Base-by-base conservation (phyloP, 306 rosid genomes). In the Lithocarpus polystachyus region DNA sequence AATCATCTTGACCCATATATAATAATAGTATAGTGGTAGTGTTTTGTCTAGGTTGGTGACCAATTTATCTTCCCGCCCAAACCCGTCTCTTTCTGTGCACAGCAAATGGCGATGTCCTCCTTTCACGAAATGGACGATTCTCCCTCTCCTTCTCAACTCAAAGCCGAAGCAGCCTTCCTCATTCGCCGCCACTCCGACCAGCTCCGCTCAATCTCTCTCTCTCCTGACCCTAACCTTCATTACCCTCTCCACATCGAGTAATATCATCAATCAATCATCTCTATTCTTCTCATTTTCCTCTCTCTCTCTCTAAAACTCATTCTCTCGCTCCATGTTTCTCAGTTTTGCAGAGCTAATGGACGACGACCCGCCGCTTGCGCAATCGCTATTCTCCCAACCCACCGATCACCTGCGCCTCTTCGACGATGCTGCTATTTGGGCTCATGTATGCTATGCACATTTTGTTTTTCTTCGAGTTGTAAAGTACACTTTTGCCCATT, bases 291-390 rank as follows among this genome's bases (percentile, higher is more conserved):
- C 22, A 43, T 43, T 20, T 52, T 48, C 72, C 10, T 5, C 13
- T 45, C 8, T 51, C 17, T 26, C 37, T 22, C 40, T 18, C 64
- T 23, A 40, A 55, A 61, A 68, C 13, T 5, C 33, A 48, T 0
- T 52, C 3, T 31, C 18, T 37, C 11, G 35, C 0, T 51, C 1
- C 10, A 37, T 6, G 43, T 37, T 37, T 73, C 20, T 69, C 22
- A 94, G 98, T 68, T 91, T 89, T 56, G 92, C 95, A 9, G 97
- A 92, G 86, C 85, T 94, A 40, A 29, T 92, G 89, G 91, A 92
- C 15, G 85, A 89, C 23, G 81, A 91, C 26, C 91, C 91, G 81
- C 87, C 72, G 62, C 82, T 92, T 28, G 90, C 97, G 10, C 85
- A 67, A 54, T 88, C 84, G 74, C 74, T 94, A 80, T 94, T 88